These are phyloP conservation scores for Ajuga reptans DNA, from an alignment of 305 asterid genomes.

Conservation along the genomic window DNA sequence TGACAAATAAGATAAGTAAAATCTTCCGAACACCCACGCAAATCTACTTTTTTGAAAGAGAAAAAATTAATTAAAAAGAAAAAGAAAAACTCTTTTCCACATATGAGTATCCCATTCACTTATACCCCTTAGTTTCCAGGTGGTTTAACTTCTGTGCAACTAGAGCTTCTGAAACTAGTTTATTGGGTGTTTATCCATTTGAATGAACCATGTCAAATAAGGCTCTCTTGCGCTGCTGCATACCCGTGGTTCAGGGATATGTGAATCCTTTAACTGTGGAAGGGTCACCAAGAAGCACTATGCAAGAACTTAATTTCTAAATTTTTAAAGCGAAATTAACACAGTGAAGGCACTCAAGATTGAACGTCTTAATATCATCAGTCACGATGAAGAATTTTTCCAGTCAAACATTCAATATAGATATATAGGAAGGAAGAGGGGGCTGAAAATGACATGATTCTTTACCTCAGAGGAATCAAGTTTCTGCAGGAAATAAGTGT, in stretches of 20 bases:
- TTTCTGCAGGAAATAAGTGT: conserved; percentile 88
- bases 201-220: conserved; percentile 3
- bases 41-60: neutral
- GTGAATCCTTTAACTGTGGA: conserved; percentile 6
- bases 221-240: neutral
- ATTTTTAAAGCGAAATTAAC: conserved; percentile 4
- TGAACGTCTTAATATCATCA: neutral
- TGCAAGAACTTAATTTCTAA: conserved; percentile 10
- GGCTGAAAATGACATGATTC: conserved; percentile 3
- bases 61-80: neutral
- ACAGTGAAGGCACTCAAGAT: neutral
- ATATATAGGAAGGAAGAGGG: conserved; percentile 15
- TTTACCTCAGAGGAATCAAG: conserved; percentile 93
- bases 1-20: neutral
- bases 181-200: conserved; percentile 9
- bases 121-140: neutral
- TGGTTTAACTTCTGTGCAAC: neutral
- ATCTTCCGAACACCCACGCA: neutral
- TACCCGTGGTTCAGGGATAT: conserved; percentile 1
- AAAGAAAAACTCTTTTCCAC: neutral
- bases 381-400: neutral
- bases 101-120: neutral
- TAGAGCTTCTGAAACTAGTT: conserved; percentile 20
- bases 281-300: conserved; percentile 10
- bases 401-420: neutral